Percentiles rank a stretch among this genome's conserved stretches.
Evolutionary conservation across 371 early-diverging fungal genomes (phyloP).

Genomic region (Mortierella sp.): DNA sequence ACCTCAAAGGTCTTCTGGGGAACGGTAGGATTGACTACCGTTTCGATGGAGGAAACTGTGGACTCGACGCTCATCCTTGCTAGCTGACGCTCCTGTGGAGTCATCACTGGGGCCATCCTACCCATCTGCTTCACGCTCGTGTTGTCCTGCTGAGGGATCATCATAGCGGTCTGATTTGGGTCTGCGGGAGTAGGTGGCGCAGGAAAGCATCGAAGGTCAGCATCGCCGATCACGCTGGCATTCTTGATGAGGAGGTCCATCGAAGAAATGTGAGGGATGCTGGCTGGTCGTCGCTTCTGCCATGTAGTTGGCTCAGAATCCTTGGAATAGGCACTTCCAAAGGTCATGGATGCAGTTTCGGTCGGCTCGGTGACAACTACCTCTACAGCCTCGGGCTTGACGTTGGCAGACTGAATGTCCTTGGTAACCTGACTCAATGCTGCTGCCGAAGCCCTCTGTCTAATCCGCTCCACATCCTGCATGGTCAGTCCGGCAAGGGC

Average conservation of each 20-base stretch:
- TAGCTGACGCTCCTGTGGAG: background rate
- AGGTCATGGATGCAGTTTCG: background rate
- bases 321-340: background rate
- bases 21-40: background rate
- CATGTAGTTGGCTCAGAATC: background rate
- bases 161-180: background rate
- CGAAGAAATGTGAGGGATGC: conserved; percentile 42
- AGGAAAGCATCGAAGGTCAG: conserved; percentile 46
- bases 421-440: conserved; percentile 37
- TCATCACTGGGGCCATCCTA: no score
- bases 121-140: background rate
- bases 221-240: conserved; percentile 36
- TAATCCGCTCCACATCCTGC: conserved; percentile 37
- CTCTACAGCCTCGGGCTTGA: background rate
- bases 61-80: conserved; percentile 14
- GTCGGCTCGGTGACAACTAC: background rate
- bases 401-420: conserved; percentile 26
- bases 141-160: background rate
- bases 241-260: conserved; percentile 49
- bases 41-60: conserved; percentile 13
- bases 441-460: conserved; percentile 33
- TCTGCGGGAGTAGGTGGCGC: background rate
- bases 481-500: conserved; percentile 29
- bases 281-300: conserved; percentile 3
- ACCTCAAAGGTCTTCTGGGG: conserved; percentile 6